Evolutionary conservation across 2,329 filamentous ascomycete species (phyloP).

Genomic region (Phyllosticta ampelicida): DNA sequence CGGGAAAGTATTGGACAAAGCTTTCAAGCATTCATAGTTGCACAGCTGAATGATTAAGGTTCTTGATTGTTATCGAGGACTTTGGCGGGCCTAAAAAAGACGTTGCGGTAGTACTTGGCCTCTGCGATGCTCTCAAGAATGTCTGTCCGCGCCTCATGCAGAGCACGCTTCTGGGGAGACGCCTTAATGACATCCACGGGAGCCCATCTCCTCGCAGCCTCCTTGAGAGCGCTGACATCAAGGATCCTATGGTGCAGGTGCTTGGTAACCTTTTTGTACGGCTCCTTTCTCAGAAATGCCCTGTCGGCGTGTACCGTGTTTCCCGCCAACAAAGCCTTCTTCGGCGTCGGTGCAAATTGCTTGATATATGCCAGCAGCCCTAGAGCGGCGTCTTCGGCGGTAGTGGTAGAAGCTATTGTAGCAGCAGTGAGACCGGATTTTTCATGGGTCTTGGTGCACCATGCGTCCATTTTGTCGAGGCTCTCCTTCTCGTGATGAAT

Average conservation of each 20-base stretch:
- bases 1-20: neutral
- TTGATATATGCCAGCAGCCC: slow-evolving; percentile 70
- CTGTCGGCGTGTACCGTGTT: slow-evolving; percentile 90
- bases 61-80: neutral
- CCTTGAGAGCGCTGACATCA: slow-evolving; percentile 87
- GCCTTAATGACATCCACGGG: slow-evolving; percentile 46
- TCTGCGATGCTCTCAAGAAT: slow-evolving; percentile 94
- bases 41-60: neutral
- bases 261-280: slow-evolving; percentile 62
- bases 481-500: slow-evolving; percentile 61
- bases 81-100: slow-evolving; percentile 44
- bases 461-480: slow-evolving; percentile 73
- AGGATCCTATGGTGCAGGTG: slow-evolving; percentile 84
- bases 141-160: slow-evolving; percentile 77
- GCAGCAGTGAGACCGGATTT: slow-evolving; percentile 70
- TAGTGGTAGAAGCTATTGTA: slow-evolving; percentile 62
- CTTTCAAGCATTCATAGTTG: neutral
- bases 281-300: slow-evolving; percentile 63
- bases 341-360: slow-evolving; percentile 53
- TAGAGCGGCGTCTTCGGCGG: slow-evolving; percentile 59
- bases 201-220: slow-evolving; percentile 76
- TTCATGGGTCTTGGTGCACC: slow-evolving; percentile 75
- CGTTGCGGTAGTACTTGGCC: slow-evolving; percentile 68
- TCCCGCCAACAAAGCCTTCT: slow-evolving; percentile 67
- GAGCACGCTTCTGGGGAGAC: slow-evolving; percentile 60